Conservation (phyloP, 768 basidiomycete genomes). For the Kwoniella dendrophila region DNA sequence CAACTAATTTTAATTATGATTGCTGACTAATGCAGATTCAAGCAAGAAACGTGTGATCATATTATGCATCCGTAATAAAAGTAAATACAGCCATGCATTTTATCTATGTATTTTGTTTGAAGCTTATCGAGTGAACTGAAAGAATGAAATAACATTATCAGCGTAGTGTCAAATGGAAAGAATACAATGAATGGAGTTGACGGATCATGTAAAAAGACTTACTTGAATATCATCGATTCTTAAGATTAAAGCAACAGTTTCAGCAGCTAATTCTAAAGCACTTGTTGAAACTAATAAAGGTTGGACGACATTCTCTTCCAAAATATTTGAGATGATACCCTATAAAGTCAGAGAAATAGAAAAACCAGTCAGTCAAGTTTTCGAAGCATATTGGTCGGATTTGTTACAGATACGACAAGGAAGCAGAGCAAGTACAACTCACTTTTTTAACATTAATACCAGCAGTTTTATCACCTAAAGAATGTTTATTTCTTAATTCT, state of each 20-base stretch:
- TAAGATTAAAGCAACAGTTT: slow-evolving; percentile 93
- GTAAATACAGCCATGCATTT: slow-evolving; percentile 5
- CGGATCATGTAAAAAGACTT: no score
- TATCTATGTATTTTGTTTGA: slow-evolving; percentile 1
- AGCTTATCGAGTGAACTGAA: slow-evolving; percentile 37
- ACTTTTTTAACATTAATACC: slow-evolving; percentile 99
- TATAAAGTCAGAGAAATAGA: slow-evolving; percentile 49
- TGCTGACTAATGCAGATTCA: no score
- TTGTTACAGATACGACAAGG: not conserved
- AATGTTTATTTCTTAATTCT: slow-evolving; percentile 94
- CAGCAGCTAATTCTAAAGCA: slow-evolving; percentile 90
- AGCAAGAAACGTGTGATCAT: no score
- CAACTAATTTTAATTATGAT: no score
- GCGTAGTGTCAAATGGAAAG: not conserved
- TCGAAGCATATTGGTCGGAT: not conserved
- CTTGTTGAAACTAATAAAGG: slow-evolving; percentile 92
- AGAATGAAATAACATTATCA: not conserved
- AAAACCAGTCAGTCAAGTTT: not conserved
- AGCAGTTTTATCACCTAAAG: slow-evolving; percentile 87
- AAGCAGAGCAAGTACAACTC: slow-evolving; percentile 35
- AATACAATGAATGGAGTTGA: not conserved
- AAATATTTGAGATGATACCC: slow-evolving; percentile 95
- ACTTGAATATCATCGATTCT: slow-evolving; percentile 77
- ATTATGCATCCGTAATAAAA: not conserved
- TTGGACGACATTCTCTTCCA: slow-evolving; percentile 97